Conservation (phyloP, 306 rosid species). For the Vigna reflexopilosa region DNA sequence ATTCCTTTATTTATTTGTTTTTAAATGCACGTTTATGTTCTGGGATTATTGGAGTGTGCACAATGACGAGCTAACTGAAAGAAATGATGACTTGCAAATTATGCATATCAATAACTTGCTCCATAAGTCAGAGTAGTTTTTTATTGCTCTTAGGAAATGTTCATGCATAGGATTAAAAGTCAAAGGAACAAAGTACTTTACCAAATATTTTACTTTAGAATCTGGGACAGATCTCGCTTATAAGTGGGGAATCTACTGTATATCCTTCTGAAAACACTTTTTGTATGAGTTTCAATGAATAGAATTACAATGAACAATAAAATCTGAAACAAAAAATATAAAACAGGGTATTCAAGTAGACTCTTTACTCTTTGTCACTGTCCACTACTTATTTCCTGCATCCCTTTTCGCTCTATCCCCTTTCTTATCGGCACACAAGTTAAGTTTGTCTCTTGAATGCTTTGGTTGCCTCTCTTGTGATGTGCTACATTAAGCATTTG, state of each 20-base stretch:
- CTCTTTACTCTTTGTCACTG: neutral
- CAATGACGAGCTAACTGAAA: neutral
- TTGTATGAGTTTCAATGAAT: neutral
- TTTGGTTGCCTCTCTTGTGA: neutral
- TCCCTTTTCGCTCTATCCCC: neutral
- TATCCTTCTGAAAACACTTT: neutral
- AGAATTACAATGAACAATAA: slow-evolving; percentile 3
- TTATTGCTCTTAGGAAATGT: neutral
- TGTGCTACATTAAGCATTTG: too few species aligned
- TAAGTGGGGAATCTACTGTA: neutral
- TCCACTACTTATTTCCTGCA: neutral
- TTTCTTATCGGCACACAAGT: neutral
- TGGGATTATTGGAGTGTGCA: neutral
- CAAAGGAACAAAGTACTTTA: neutral
- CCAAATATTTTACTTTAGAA: slow-evolving; percentile 2
- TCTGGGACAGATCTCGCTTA: neutral
- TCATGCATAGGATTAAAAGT: slow-evolving; percentile 1
- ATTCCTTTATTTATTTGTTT: neutral
- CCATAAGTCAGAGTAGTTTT: neutral
- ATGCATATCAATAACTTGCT: neutral
- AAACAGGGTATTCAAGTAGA: neutral
- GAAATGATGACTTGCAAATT: neutral
- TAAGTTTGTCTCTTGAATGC: neutral
- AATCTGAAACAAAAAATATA: neutral
- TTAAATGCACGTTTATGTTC: neutral